Percentiles rank a stretch among this genome's conserved stretches.
These are phyloP conservation scores for Blastosporella zonata DNA, from an alignment of 1,284 basidiomycete species.

Conservation along the genomic window DNA sequence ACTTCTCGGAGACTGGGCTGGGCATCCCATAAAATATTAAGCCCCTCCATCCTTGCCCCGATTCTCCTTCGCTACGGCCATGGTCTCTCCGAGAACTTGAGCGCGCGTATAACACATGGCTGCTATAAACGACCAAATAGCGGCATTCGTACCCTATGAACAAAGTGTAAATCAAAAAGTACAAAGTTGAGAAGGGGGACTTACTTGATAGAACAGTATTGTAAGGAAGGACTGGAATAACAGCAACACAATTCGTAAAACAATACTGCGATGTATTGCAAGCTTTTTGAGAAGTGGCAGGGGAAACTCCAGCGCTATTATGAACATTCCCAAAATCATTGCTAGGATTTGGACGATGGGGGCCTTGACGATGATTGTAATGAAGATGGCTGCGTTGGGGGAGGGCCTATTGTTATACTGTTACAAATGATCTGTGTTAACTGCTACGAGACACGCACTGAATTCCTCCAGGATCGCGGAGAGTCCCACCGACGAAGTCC, in stretches of 20 bases:
- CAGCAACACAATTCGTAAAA: slow-evolving; percentile 61
- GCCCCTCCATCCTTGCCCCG: slow-evolving; percentile 55
- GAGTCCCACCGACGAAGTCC: slow-evolving; percentile 73
- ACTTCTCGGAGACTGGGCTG: background rate
- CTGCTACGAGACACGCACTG: slow-evolving; percentile 54
- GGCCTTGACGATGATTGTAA: slow-evolving; percentile 68
- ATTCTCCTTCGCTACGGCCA: slow-evolving; percentile 64
- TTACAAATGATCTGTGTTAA: slow-evolving; percentile 2
- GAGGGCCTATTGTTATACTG: slow-evolving; percentile 51
- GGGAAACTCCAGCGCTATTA: slow-evolving; percentile 70
- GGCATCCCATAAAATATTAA: slow-evolving; percentile 31
- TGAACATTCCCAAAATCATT: slow-evolving; percentile 54
- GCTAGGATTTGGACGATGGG: slow-evolving; percentile 70
- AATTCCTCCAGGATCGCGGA: slow-evolving; percentile 73
- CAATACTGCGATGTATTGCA: slow-evolving; percentile 62
- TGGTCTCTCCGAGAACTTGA: slow-evolving; percentile 58
- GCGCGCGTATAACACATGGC: slow-evolving; percentile 62
- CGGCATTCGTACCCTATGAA: slow-evolving; percentile 70
- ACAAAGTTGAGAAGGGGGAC: slow-evolving; percentile 18
- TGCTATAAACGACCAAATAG: slow-evolving; percentile 71
- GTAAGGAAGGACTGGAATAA: slow-evolving; percentile 63
- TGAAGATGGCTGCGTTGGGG: slow-evolving; percentile 58
- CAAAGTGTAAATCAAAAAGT: background rate
- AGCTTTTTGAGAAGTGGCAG: slow-evolving; percentile 54
- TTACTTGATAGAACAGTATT: slow-evolving; percentile 77